phyloP scores from a whole-genome alignment of 2,329 filamentous ascomycete genomes.

The Cladophialophora bantiana region DNA sequence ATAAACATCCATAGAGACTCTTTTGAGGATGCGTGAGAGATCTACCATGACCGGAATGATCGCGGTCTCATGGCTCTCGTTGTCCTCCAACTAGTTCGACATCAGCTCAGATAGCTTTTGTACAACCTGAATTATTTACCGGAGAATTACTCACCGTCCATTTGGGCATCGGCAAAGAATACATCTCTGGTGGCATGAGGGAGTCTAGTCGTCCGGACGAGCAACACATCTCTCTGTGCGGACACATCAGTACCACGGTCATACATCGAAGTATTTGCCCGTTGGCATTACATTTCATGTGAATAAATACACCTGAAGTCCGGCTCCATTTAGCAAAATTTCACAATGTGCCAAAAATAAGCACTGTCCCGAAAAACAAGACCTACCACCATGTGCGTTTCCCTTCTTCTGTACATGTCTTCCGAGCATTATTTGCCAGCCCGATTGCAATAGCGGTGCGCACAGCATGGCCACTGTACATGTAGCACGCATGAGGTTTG shows the following conservation, averaged over 20 bases:
- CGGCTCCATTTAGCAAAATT: background rate
- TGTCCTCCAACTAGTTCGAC: too few relatives aligned
- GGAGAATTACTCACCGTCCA: too few relatives aligned
- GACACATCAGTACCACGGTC: background rate
- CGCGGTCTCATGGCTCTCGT: background rate
- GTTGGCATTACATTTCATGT: background rate
- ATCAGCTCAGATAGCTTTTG: too few relatives aligned
- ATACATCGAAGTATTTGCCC: too few relatives aligned
- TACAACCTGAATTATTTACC: background rate
- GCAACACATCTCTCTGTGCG: background rate
- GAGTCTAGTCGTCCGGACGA: conserved; percentile 4
- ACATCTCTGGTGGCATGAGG: conserved; percentile 43
- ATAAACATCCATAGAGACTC: conserved; percentile 43
- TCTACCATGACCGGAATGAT: conserved; percentile 36
- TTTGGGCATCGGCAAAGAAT: conserved; percentile 38
- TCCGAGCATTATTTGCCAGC: conserved; percentile 36
- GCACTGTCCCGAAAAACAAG: too few relatives aligned
- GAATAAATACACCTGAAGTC: conserved; percentile 4
- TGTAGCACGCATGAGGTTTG: conserved; percentile 47
- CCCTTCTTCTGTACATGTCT: too few relatives aligned
- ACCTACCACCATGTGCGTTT: conserved; percentile 41
- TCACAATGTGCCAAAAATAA: background rate
- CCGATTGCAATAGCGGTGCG: conserved; percentile 47
- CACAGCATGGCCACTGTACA: conserved; percentile 48
- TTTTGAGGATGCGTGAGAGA: conserved; percentile 42